Percentiles rank a stretch among this genome's conserved stretches.
Evolutionary conservation across 345 rosid species (phyloP).

Genomic region (Linum usitatissimum): DNA sequence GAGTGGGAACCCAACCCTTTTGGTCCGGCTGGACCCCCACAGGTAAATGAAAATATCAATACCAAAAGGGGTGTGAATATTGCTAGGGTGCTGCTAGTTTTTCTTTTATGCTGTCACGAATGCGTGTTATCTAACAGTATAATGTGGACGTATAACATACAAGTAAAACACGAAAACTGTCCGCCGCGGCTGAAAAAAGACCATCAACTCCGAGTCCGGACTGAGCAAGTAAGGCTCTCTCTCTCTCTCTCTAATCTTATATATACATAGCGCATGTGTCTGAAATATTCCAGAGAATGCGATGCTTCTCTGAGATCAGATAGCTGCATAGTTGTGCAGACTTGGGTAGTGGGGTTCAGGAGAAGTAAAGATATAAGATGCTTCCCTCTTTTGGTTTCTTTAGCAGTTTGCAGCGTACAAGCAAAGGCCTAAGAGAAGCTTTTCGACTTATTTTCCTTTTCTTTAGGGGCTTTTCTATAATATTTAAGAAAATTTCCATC

Average conservation of each 20-base stretch:
- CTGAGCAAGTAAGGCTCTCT: too few species aligned
- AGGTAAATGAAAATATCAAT: background rate
- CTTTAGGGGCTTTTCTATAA: background rate
- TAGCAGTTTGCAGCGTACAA: slow-evolving; percentile 2
- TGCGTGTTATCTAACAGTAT: too few species aligned
- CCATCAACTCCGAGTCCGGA: too few species aligned
- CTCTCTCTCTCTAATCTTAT: too few species aligned
- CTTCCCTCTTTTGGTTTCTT: background rate
- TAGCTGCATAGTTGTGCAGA: background rate
- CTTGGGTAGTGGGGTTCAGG: too few species aligned
- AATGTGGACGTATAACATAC: too few species aligned
- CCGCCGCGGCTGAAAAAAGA: too few species aligned
- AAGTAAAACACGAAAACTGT: too few species aligned
- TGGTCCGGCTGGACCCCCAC: background rate
- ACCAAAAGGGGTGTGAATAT: too few species aligned
- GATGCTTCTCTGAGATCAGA: background rate
- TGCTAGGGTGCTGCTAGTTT: too few species aligned
- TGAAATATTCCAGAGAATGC: background rate
- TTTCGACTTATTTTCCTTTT: slow-evolving; percentile 1
- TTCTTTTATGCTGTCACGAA: too few species aligned
- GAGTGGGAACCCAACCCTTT: too few species aligned
- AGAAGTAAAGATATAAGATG: background rate
- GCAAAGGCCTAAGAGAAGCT: slow-evolving; percentile 1
- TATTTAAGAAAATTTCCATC: background rate
- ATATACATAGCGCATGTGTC: background rate